A percentile compares a stretch with the other conserved stretches of the same genome.
phyloP scores from a whole-genome alignment of 1,284 basidiomycete species.

The Leccinum fallax region DNA sequence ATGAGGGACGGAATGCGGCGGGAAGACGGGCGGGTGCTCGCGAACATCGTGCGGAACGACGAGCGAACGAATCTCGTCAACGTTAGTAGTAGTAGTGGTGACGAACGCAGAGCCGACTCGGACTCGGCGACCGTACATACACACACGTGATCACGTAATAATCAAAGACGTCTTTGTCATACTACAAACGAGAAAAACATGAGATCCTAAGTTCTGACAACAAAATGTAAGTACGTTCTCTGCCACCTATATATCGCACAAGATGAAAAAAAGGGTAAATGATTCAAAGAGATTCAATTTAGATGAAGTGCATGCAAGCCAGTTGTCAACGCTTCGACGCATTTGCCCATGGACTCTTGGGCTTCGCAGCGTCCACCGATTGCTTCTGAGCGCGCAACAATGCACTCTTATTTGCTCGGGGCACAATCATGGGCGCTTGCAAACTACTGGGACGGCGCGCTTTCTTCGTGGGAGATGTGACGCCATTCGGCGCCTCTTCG shows the following conservation, averaged over 20 bases:
- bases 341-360: constrained; percentile 37
- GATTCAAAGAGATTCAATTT: constrained; percentile 1
- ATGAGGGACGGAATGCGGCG: constrained; percentile 21
- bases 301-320: constrained; percentile 7
- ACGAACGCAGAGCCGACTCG: background rate
- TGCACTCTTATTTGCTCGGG: constrained; percentile 74
- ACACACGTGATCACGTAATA: constrained; percentile 16
- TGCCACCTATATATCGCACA: constrained; percentile 23
- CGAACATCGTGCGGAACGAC: constrained; percentile 28
- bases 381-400: constrained; percentile 67
- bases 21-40: constrained; percentile 16
- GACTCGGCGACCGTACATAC: background rate
- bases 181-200: constrained; percentile 2
- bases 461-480: constrained; percentile 24
- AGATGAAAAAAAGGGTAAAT: constrained; percentile 14
- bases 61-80: constrained; percentile 14
- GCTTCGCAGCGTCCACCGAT: constrained; percentile 31
- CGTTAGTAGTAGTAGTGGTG: constrained; percentile 8
- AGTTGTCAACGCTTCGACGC: constrained; percentile 29
- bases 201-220: background rate
- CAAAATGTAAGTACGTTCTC: background rate
- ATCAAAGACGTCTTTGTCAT: constrained; percentile 3
- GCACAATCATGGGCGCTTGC: constrained; percentile 58
- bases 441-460: constrained; percentile 56
- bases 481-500: constrained; percentile 19